These are phyloP conservation scores for Aspergillus indologenus DNA, from an alignment of 495 filamentous ascomycete genomes.

Conservation along the genomic window DNA sequence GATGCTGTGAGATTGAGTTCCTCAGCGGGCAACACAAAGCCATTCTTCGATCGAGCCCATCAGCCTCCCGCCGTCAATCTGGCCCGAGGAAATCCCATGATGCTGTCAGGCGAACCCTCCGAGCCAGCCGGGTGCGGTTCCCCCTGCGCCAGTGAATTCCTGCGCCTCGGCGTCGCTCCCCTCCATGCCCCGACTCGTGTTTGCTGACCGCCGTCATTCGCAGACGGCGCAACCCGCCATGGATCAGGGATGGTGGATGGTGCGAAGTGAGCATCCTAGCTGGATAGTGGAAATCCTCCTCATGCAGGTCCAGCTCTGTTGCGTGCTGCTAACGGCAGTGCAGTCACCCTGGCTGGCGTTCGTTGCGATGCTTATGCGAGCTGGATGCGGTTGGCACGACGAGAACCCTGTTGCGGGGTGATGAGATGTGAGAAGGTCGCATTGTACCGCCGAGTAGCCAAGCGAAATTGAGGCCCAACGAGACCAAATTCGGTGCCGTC, in stretches of 20 bases:
- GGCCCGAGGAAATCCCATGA: not conserved
- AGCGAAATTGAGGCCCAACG: not conserved
- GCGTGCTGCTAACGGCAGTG: not conserved
- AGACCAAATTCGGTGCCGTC: not conserved
- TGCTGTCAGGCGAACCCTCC: not conserved
- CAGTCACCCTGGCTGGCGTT: not conserved
- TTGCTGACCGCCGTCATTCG: not conserved
- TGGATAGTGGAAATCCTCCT: not conserved
- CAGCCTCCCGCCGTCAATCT: not conserved
- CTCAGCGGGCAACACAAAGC: not conserved
- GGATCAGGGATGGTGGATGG: not conserved
- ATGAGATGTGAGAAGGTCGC: not conserved
- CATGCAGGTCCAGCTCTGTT: not conserved
- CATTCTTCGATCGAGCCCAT: not conserved
- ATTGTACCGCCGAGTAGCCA: not conserved
- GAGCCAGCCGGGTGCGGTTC: not conserved
- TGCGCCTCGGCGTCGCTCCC: not conserved
- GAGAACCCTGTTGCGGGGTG: too few relatives aligned
- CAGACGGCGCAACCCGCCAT: not conserved
- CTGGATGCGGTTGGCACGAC: not conserved
- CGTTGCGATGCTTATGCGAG: not conserved
- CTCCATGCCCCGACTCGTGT: not conserved
- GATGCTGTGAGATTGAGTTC: not conserved
- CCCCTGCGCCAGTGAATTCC: not conserved
- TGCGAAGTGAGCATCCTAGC: not conserved